Evolutionary conservation across 164 flowering plant genomes (phyloP).

Genomic region (Warburgia ugandensis): DNA sequence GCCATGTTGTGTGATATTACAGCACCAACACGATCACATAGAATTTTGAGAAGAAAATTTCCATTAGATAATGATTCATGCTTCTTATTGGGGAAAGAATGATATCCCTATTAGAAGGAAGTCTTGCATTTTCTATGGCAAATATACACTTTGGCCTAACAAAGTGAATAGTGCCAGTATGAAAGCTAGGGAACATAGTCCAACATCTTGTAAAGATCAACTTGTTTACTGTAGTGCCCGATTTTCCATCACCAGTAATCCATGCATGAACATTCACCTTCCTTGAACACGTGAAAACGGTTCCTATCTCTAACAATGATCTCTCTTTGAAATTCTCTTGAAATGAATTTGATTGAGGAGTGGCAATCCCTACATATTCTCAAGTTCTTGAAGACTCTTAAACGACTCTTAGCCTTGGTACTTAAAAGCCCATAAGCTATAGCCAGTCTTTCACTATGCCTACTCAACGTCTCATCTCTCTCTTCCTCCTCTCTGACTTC

Average conservation of each 20-base stretch:
- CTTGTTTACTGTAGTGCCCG: too few species aligned
- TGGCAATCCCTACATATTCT: conserved; percentile 13
- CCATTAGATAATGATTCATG: too few species aligned
- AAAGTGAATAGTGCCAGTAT: too few species aligned
- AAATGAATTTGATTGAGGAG: conserved; percentile 8
- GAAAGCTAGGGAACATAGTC: too few species aligned
- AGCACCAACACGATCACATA: too few species aligned
- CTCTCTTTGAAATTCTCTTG: conserved; percentile 7
- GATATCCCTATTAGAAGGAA: too few species aligned
- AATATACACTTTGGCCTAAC: too few species aligned
- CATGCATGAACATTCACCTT: conserved; percentile 9
- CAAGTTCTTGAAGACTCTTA: conserved; percentile 9
- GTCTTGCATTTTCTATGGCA: too few species aligned
- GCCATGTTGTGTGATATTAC: too few species aligned
- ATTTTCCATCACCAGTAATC: conserved; percentile 11
- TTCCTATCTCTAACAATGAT: conserved; percentile 8
- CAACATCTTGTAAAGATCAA: too few species aligned
- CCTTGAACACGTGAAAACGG: conserved; percentile 9
- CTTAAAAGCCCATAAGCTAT: conserved; percentile 10
- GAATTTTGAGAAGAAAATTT: too few species aligned
- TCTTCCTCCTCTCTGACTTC: conserved; percentile 11
- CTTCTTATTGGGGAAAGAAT: too few species aligned
- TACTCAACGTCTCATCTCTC: conserved; percentile 1
- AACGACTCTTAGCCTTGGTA: conserved; percentile 2
- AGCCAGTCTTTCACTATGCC: conserved; percentile 11